Conservation (phyloP, 1,284 basidiomycete genomes). For the Omphalotus olearius region DNA sequence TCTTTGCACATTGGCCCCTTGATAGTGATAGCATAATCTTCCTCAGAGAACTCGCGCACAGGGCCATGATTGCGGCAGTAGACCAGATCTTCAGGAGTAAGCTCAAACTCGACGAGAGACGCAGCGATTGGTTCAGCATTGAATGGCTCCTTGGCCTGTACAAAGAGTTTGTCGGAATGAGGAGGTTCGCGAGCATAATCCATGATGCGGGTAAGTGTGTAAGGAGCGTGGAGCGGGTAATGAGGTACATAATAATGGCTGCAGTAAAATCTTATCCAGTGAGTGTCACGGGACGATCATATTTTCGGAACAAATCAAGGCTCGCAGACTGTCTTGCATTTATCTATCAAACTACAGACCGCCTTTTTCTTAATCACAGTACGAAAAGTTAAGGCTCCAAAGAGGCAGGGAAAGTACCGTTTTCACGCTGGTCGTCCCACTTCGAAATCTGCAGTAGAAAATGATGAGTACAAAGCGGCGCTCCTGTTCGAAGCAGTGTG, state of each 20-base stretch:
- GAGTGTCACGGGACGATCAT: background rate
- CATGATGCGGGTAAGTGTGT: constrained; percentile 22
- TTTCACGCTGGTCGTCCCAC: constrained; percentile 93
- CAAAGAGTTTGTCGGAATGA: constrained; percentile 42
- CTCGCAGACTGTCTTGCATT: background rate
- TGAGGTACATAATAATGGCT: too few species aligned
- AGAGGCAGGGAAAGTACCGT: constrained; percentile 87
- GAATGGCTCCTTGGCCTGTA: constrained; percentile 46
- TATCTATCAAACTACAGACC: constrained; percentile 9
- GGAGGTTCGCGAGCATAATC: constrained; percentile 39
- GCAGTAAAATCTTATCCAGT: too few species aligned
- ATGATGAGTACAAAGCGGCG: background rate
- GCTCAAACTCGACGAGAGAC: constrained; percentile 42
- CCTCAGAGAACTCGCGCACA: constrained; percentile 46
- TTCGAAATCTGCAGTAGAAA: constrained; percentile 56
- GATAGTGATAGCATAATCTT: constrained; percentile 34
- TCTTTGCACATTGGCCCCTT: constrained; percentile 32
- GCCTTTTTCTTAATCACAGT: background rate
- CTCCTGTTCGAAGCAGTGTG: background rate
- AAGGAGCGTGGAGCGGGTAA: too few species aligned
- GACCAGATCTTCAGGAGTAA: constrained; percentile 55
- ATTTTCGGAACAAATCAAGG: background rate
- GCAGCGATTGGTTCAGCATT: constrained; percentile 55
- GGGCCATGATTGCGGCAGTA: constrained; percentile 61
- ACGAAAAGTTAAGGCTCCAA: constrained; percentile 56